Percentiles rank a stretch among this genome's conserved stretches.
Evolutionary conservation across 495 filamentous ascomycete species (phyloP).

Genomic region (Aspergillus panamensis): DNA sequence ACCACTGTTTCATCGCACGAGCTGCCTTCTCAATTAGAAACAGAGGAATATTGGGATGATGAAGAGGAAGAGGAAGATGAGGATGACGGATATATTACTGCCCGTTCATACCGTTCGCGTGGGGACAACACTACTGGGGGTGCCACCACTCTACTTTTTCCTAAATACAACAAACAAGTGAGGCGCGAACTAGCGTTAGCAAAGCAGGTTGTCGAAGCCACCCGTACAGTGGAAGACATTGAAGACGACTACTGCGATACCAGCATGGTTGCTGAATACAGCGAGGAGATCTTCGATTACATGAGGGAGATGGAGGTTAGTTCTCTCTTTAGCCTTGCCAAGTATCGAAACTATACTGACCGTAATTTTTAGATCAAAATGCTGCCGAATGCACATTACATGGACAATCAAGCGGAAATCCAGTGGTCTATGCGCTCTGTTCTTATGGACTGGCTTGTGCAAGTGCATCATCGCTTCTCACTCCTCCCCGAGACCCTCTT

Average conservation of each 20-base stretch:
- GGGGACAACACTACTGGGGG: constrained; percentile 77
- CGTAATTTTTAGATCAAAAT: constrained; percentile 58
- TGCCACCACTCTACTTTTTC: constrained; percentile 68
- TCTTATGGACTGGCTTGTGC: constrained; percentile 96
- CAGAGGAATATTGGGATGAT: constrained; percentile 74
- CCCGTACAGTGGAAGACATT: constrained; percentile 58
- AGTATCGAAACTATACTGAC: constrained; percentile 20
- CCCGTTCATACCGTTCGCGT: constrained; percentile 67
- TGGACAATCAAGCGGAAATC: constrained; percentile 95
- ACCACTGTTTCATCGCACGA: constrained; percentile 21
- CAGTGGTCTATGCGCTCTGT: constrained; percentile 98
- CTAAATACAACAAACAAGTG: constrained; percentile 58
- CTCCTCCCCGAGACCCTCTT: constrained; percentile 93
- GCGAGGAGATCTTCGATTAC: constrained; percentile 90
- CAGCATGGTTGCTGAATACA: constrained; percentile 98
- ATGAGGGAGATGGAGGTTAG: constrained; percentile 86
- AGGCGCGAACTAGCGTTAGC: constrained; percentile 67
- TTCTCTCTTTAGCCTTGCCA: background rate
- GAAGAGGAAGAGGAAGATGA: constrained; percentile 76
- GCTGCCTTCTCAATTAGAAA: constrained; percentile 44
- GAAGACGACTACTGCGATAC: constrained; percentile 90
- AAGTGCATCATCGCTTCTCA: constrained; percentile 88
- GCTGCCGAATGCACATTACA: constrained; percentile 85
- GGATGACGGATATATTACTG: constrained; percentile 78
- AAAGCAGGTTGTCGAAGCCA: constrained; percentile 60